These are phyloP conservation scores for Boletus bicolor DNA, from an alignment of 768 basidiomycete genomes.

Conservation along the genomic window DNA sequence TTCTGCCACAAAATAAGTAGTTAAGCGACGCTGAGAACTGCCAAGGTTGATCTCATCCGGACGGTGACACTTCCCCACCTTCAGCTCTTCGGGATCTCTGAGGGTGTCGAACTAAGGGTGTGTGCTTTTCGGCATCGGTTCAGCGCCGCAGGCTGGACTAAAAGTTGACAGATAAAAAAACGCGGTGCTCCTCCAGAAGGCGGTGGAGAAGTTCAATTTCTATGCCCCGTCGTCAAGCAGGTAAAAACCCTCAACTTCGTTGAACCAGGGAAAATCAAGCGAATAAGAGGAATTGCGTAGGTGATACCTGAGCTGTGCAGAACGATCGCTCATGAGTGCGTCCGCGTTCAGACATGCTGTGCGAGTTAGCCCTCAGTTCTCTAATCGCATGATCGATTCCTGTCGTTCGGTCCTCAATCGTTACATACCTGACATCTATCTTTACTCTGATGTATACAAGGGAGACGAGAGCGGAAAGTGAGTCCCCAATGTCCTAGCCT, in stretches of 20 bases:
- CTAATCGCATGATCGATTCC: conserved; percentile 95
- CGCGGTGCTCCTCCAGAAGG: conserved; percentile 90
- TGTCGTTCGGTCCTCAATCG: conserved; percentile 90
- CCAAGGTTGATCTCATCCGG: conserved; percentile 80
- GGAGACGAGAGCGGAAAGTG: conserved; percentile 97
- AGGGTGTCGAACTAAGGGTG: conserved; percentile 87
- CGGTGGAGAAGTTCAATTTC: conserved; percentile 90
- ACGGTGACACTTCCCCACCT: conserved; percentile 90
- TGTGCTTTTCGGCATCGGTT: conserved; percentile 13
- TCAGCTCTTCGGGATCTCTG: conserved; percentile 84
- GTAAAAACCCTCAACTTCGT: conserved; percentile 92
- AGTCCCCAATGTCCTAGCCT: conserved; percentile 29
- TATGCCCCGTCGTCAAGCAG: conserved; percentile 90
- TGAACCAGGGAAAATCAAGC: conserved; percentile 86
- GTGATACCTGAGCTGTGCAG: conserved; percentile 32
- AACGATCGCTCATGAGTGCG: background rate
- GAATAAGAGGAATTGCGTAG: conserved; percentile 94
- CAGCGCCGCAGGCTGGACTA: background rate
- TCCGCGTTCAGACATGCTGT: conserved; percentile 76
- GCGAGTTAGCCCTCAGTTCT: conserved; percentile 95
- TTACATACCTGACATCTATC: conserved; percentile 96
- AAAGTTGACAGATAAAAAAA: conserved; percentile 72
- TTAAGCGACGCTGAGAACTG: background rate
- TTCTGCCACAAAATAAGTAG: conserved; percentile 13
- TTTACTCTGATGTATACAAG: conserved; percentile 98